A percentile compares a stretch with the other conserved stretches of the same genome.
Conservation (phyloP, 2,329 filamentous ascomycete genomes). For the Botryotinia calthae region DNA sequence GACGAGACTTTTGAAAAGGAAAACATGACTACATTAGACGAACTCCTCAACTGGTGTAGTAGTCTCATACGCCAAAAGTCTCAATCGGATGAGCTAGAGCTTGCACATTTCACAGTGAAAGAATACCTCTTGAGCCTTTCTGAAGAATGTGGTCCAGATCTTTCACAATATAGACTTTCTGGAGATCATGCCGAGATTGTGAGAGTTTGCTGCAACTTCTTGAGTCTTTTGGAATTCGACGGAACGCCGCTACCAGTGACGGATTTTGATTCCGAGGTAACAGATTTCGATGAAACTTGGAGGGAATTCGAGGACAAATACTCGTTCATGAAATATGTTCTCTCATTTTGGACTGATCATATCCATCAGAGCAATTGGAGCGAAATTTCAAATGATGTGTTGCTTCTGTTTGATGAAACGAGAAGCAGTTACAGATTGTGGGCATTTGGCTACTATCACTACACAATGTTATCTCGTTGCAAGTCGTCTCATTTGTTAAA, state of each 20-base stretch:
- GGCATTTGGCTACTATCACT: neutral
- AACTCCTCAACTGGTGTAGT: slow-evolving; percentile 30
- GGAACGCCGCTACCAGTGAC: neutral
- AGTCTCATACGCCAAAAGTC: slow-evolving; percentile 29
- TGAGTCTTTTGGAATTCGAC: neutral
- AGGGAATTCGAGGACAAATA: neutral
- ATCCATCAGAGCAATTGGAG: neutral
- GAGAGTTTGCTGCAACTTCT: neutral
- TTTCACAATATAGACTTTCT: slow-evolving; percentile 16
- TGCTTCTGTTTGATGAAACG: neutral
- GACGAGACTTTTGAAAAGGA: slow-evolving; percentile 24
- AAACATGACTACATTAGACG: slow-evolving; percentile 26
- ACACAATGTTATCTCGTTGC: neutral
- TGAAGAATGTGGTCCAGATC: neutral
- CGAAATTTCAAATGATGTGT: neutral
- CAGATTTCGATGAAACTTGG: neutral
- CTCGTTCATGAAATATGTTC: neutral
- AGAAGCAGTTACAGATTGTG: neutral
- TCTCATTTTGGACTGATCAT: accelerated
- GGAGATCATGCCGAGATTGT: neutral
- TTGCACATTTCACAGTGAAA: slow-evolving; percentile 35
- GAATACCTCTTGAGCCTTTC: slow-evolving; percentile 28
- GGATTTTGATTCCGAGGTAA: accelerated
- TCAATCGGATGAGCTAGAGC: slow-evolving; percentile 22
- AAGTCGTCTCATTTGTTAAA: no score